Base-by-base conservation (phyloP, 2,329 filamentous ascomycete genomes). In the Passalora sequoiae region DNA sequence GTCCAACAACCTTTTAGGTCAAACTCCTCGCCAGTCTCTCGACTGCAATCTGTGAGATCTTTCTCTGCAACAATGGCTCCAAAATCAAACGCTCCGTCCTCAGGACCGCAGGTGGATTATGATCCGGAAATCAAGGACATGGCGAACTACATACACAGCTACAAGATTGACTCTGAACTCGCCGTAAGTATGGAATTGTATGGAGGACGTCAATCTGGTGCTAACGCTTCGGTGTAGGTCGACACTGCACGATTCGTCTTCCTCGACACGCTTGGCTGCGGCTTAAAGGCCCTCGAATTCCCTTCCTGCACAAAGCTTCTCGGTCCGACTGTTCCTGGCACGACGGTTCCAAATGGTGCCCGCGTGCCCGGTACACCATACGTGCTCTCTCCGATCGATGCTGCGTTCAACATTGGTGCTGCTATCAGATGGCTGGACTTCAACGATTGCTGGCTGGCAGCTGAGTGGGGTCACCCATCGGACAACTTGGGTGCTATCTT, bases 381-480 rank as follows among this genome's bases (percentile, higher is more conserved):
- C 73, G 84, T 94, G 71, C 82, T 98, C 58, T 92, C 97, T 67
- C 92, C 92, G 28, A 82, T 97, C 65, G 91, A 91, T 61, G 92
- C 84, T 51, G 92, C 92, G 53, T 97, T 98, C 80, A 97, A 97
- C 77, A 97, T 98, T 60, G 92, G 92, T 60, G 86, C 92, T 61
- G 94, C 95, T 84, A 95, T 98, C 73, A 80, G 92, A 65, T 98
- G 92, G 92, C 80, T 98, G 61, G 92, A 98, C 74, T 98, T 97
- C 80, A 98, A 98, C 69, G 92, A 98, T 78, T 97, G 92, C 80
- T 98, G 91, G 92, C 77, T 97, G 53, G 92, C 91, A 32, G 92
- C 92, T 44, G 92, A 98, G 74, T 98, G 92, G 92, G 92, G 92
- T 46, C 92, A 98, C 70, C 92, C 92, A 50, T 96, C 89, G 4